Evolutionary conservation across 2,329 filamentous ascomycete species (phyloP).

Genomic region (Talaromyces rugulosus): DNA sequence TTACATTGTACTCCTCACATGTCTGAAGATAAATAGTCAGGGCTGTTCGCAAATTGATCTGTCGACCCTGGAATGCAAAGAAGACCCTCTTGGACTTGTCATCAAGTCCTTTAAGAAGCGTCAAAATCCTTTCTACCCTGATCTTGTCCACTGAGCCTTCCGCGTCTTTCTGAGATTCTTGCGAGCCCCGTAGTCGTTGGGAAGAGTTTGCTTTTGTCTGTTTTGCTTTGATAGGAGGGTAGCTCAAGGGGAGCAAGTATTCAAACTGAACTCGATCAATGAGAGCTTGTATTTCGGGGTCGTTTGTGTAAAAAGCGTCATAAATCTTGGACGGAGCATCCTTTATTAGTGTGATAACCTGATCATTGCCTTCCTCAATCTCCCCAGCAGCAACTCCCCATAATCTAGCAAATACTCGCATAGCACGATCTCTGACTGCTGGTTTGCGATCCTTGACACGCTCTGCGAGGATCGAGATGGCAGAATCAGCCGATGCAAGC

Average conservation of each 20-base stretch:
- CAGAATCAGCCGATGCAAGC: conserved; percentile 69
- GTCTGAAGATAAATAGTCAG: conserved; percentile 71
- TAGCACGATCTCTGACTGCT: conserved; percentile 77
- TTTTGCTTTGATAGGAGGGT: conserved; percentile 65
- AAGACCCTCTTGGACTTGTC: conserved; percentile 78
- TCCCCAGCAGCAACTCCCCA: conserved; percentile 94
- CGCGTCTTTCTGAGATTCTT: conserved; percentile 31
- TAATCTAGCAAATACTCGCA: conserved; percentile 75
- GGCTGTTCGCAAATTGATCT: conserved; percentile 68
- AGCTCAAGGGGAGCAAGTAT: conserved; percentile 81
- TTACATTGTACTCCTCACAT: conserved; percentile 79
- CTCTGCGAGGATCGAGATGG: conserved; percentile 78
- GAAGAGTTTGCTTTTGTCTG: conserved; percentile 44
- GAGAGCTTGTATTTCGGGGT: conserved; percentile 76
- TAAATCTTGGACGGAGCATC: conserved; percentile 82
- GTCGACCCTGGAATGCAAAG: conserved; percentile 76
- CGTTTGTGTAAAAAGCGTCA: conserved; percentile 85
- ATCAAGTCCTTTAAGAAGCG: conserved; percentile 75
- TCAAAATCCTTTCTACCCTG: conserved; percentile 76
- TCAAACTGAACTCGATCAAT: conserved; percentile 84
- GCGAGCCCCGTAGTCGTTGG: conserved; percentile 49
- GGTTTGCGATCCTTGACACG: conserved; percentile 82
- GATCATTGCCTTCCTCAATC: conserved; percentile 76
- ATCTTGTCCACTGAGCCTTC: conserved; percentile 55
- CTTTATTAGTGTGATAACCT: conserved; percentile 68